phyloP scores from a whole-genome alignment of 1,284 basidiomycete genomes.

The Amylostereum chailletii region DNA sequence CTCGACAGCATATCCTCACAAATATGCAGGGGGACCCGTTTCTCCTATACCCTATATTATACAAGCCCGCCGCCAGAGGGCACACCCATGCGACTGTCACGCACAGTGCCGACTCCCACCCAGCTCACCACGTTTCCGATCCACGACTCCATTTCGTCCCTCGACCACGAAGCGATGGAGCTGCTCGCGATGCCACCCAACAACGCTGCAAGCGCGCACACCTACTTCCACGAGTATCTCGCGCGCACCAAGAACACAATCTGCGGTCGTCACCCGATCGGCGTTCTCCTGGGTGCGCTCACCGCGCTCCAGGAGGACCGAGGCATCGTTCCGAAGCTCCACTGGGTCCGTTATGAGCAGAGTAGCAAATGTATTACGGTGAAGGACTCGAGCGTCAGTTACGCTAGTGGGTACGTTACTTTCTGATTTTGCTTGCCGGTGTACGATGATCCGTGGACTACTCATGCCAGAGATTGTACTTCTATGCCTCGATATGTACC shows the following conservation, averaged over 20 bases:
- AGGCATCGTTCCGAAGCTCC: constrained; percentile 33
- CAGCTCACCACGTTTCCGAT: constrained; percentile 43
- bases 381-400: constrained; percentile 87
- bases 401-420: constrained; percentile 80
- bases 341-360: constrained; percentile 90
- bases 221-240: constrained; percentile 70
- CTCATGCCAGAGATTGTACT: neutral
- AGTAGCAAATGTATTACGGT: constrained; percentile 68
- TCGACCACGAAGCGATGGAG: constrained; percentile 77
- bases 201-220: constrained; percentile 46
- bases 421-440: constrained; percentile 24
- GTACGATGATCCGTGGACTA: too few species aligned
- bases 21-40: constrained; percentile 72
- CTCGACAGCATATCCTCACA: too few species aligned
- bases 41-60: constrained; percentile 89
- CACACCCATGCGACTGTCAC: constrained; percentile 44
- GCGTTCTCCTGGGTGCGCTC: constrained; percentile 79
- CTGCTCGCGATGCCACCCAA: constrained; percentile 55
- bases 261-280: constrained; percentile 93
- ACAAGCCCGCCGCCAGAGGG: constrained; percentile 51
- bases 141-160: constrained; percentile 59
- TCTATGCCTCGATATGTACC: too few species aligned
- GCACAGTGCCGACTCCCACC: constrained; percentile 27
- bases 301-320: constrained; percentile 46
- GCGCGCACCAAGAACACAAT: constrained; percentile 88